These are phyloP conservation scores for Scedosporium minutisporum DNA, from an alignment of 2,329 filamentous ascomycete species.

Conservation along the genomic window DNA sequence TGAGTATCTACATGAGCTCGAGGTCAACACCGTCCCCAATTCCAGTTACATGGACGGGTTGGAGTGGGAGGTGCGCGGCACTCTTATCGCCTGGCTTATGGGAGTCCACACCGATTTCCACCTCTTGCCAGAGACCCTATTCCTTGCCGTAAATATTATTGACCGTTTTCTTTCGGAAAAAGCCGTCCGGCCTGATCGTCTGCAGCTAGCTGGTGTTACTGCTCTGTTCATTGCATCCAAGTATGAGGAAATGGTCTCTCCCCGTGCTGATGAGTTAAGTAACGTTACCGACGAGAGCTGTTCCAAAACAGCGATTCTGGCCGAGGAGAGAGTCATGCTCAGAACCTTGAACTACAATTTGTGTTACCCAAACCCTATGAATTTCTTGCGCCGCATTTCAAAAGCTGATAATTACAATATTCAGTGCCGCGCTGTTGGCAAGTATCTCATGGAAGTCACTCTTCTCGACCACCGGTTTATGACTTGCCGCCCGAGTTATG, in stretches of 20 bases:
- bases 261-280: conserved; percentile 93
- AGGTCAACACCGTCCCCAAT: conserved; percentile 71
- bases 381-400: conserved; percentile 95
- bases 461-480: conserved; percentile 93
- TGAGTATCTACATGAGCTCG: conserved; percentile 83
- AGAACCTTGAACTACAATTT: conserved; percentile 97
- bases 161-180: conserved; percentile 95
- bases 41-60: conserved; percentile 90
- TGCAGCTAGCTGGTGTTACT: conserved; percentile 93
- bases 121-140: conserved; percentile 88
- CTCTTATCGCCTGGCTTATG: conserved; percentile 94
- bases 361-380: conserved; percentile 99
- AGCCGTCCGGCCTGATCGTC: conserved; percentile 87
- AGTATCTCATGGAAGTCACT: conserved; percentile 96
- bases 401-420: conserved; percentile 99
- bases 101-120: conserved; percentile 97
- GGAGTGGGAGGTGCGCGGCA: conserved; percentile 97
- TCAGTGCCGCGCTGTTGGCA: conserved; percentile 95
- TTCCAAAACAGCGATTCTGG: conserved; percentile 86
- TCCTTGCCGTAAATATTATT: conserved; percentile 95
- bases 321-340: no score
- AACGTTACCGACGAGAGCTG: conserved; percentile 97
- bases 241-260: conserved; percentile 96
- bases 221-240: conserved; percentile 99
- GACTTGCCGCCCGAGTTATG: conserved; percentile 75